phyloP scores from a whole-genome alignment of 192 early-diverging fungal species.

The Coemansia pectinata region DNA sequence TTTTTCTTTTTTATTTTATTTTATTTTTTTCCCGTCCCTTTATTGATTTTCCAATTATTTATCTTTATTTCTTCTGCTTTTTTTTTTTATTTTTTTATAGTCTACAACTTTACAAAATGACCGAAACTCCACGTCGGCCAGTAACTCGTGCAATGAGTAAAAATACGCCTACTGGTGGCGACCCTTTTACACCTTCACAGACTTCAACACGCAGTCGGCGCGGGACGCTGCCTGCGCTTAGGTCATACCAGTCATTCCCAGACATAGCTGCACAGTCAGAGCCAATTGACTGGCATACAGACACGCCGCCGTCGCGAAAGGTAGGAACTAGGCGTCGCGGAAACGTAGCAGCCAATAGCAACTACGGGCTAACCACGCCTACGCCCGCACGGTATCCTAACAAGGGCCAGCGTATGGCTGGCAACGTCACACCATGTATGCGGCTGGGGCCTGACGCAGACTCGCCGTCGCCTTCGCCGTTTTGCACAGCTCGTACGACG shows the following conservation, averaged over 20 bases:
- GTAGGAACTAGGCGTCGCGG: background rate
- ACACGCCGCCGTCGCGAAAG: background rate
- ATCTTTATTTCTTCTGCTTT: slow-evolving; percentile 3
- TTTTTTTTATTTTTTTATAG: slow-evolving; percentile 1
- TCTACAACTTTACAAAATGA: slow-evolving; percentile 8
- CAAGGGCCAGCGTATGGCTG: background rate
- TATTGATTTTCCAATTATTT: slow-evolving; percentile 14
- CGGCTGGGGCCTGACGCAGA: background rate
- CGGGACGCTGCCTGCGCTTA: slow-evolving; percentile 10
- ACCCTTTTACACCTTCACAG: background rate
- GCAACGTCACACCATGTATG: background rate
- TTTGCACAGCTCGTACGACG: background rate
- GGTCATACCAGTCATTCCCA: slow-evolving; percentile 44
- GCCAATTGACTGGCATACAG: slow-evolving; percentile 8
- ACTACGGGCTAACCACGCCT: slow-evolving; percentile 9
- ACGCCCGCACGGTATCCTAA: background rate
- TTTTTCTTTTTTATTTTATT: background rate
- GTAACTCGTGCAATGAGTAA: slow-evolving; percentile 21
- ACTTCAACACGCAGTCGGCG: slow-evolving; percentile 5
- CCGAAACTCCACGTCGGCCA: slow-evolving; percentile 37
- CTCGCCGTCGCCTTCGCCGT: background rate
- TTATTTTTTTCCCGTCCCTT: slow-evolving; percentile 1
- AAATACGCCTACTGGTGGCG: slow-evolving; percentile 9
- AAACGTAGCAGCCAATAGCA: background rate
- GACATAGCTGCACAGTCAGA: slow-evolving; percentile 11